Conservation (phyloP, 768 basidiomycete species). For the Termitomyces sp. region DNA sequence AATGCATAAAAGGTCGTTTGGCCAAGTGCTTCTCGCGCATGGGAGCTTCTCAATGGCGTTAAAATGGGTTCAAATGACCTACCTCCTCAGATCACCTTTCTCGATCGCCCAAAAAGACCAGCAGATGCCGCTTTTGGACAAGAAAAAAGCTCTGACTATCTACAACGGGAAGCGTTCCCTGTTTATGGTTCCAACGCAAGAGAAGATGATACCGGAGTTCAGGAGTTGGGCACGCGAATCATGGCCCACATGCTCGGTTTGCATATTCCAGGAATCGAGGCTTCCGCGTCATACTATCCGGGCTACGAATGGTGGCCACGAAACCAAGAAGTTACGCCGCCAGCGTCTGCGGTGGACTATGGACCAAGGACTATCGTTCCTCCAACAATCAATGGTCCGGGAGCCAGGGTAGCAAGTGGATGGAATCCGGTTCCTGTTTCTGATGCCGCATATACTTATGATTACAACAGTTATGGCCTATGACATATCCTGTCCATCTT, state of each 20-base stretch:
- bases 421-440: constrained; percentile 12
- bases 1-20: constrained; percentile 40
- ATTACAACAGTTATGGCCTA: constrained; percentile 13
- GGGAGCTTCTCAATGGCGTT: constrained; percentile 62
- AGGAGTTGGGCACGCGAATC: constrained; percentile 57
- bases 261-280: constrained; percentile 58
- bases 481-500: constrained; percentile 5
- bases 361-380: neutral
- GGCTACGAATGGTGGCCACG: constrained; percentile 69
- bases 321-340: constrained; percentile 20
- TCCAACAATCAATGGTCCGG: constrained; percentile 1
- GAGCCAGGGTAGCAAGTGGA: neutral
- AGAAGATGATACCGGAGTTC: constrained; percentile 40
- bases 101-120: constrained; percentile 48
- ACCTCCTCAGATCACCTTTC: constrained; percentile 27
- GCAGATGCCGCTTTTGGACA: constrained; percentile 61
- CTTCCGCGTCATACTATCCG: constrained; percentile 49
- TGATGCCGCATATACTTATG: constrained; percentile 11
- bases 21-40: constrained; percentile 65
- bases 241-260: constrained; percentile 72
- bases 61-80: constrained; percentile 46
- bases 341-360: constrained; percentile 11
- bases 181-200: constrained; percentile 17
- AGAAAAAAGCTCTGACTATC: constrained; percentile 42
- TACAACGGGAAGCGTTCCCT: constrained; percentile 33